phyloP scores from a whole-genome alignment of 164 flowering plant genomes.

The Vitis amurensis region DNA sequence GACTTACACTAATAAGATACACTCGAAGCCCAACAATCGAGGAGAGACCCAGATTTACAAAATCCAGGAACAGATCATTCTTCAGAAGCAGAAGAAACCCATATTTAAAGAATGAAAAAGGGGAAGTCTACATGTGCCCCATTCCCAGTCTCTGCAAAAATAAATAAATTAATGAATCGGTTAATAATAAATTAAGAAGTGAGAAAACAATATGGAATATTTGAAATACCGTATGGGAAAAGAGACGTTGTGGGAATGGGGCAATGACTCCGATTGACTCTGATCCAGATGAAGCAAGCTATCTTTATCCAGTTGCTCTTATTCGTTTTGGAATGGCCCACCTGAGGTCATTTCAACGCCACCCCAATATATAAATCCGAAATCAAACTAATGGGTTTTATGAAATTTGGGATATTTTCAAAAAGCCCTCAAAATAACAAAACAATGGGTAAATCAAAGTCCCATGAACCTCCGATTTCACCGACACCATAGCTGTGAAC shows the following conservation, averaged over 20 bases:
- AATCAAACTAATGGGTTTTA: neutral
- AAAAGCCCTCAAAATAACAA: neutral
- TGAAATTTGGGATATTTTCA: neutral
- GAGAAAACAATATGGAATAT: neutral
- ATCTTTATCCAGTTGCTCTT: slow-evolving; percentile 33
- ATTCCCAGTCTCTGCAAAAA: slow-evolving; percentile 2
- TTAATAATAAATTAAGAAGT: neutral
- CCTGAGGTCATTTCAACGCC: too few relatives aligned
- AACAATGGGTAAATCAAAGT: neutral
- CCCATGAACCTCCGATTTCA: neutral
- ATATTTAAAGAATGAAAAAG: slow-evolving; percentile 15
- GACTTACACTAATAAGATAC: slow-evolving; percentile 15
- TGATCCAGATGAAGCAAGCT: slow-evolving; percentile 11
- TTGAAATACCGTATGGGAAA: neutral
- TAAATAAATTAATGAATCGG: too few relatives aligned
- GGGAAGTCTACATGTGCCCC: slow-evolving; percentile 5
- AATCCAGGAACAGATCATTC: slow-evolving; percentile 14
- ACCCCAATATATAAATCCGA: neutral
- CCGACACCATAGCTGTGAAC: neutral
- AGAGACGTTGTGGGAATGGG: slow-evolving; percentile 14
- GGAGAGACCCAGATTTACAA: slow-evolving; percentile 21
- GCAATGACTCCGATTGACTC: slow-evolving; percentile 4
- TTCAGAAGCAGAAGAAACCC: neutral
- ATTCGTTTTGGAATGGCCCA: too few relatives aligned
- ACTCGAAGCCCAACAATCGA: neutral